phyloP scores from a whole-genome alignment of 257 asterid genomes.

The Cynanchum wilfordii region DNA sequence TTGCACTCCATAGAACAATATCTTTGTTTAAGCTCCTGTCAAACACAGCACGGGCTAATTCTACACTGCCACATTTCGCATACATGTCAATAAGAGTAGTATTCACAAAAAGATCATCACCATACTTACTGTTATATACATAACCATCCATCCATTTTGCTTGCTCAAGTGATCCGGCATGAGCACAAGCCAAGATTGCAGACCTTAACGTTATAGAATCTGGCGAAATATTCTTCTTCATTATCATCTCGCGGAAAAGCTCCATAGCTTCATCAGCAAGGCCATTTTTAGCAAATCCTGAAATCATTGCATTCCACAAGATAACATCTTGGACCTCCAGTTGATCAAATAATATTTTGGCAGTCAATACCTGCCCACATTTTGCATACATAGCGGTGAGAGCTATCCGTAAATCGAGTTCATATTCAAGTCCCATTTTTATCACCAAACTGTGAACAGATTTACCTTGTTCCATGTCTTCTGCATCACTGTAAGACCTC shows the following conservation, averaged over 20 bases:
- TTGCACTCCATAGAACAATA: conserved; percentile 56
- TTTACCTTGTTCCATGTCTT: conserved; percentile 51
- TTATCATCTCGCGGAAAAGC: conserved; percentile 45
- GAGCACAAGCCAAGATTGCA: conserved; percentile 48
- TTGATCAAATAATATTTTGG: conserved; percentile 42
- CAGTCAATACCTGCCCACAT: conserved; percentile 41
- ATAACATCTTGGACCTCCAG: conserved; percentile 28
- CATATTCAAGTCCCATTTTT: conserved; percentile 44
- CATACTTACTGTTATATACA: conserved; percentile 25
- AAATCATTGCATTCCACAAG: conserved; percentile 63
- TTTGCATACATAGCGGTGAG: conserved; percentile 55
- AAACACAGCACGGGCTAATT: conserved; percentile 48
- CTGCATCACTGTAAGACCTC: conserved; percentile 52
- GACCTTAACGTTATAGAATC: conserved; percentile 50
- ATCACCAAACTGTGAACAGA: conserved; percentile 46
- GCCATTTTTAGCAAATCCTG: conserved; percentile 63
- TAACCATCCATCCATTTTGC: conserved; percentile 47
- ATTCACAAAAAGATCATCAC: conserved; percentile 28
- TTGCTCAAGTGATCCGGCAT: conserved; percentile 55
- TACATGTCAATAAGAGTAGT: conserved; percentile 61
- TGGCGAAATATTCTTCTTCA: conserved; percentile 28
- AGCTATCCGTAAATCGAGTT: conserved; percentile 46
- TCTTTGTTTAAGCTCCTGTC: conserved; percentile 35
- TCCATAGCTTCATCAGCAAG: conserved; percentile 44
- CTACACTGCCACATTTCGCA: conserved; percentile 60